A percentile compares a stretch with the other conserved stretches of the same genome.
Conservation (phyloP, 495 filamentous ascomycete genomes). For the Tuber brumale region DNA sequence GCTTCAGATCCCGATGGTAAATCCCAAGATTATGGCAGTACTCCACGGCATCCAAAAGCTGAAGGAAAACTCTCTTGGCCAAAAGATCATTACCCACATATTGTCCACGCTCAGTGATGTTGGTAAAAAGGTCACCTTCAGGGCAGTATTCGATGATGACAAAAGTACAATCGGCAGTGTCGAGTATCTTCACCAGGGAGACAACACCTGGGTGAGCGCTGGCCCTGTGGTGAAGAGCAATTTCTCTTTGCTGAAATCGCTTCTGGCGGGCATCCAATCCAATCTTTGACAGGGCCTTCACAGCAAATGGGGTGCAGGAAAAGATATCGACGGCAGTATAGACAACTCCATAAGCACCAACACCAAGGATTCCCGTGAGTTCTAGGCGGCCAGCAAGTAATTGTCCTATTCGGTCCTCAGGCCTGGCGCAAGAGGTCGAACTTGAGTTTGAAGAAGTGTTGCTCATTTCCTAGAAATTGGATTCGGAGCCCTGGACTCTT, state of each 20-base stretch:
- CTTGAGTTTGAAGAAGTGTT: slow-evolving; percentile 40
- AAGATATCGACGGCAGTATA: slow-evolving; percentile 87
- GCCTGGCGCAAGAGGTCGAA: slow-evolving; percentile 42
- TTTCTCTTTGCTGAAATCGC: slow-evolving; percentile 87
- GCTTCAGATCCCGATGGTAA: slow-evolving; percentile 96
- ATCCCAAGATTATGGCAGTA: slow-evolving; percentile 90
- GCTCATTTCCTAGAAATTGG: slow-evolving; percentile 36
- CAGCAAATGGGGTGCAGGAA: slow-evolving; percentile 76
- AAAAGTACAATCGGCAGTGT: slow-evolving; percentile 85
- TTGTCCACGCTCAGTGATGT: slow-evolving; percentile 88
- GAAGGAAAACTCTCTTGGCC: slow-evolving; percentile 82
- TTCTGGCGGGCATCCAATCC: slow-evolving; percentile 81
- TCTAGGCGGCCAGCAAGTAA: slow-evolving; percentile 75
- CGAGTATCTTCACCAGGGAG: slow-evolving; percentile 88
- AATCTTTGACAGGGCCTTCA: slow-evolving; percentile 92
- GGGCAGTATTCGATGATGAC: slow-evolving; percentile 97
- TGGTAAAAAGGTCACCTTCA: slow-evolving; percentile 93
- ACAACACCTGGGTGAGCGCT: slow-evolving; percentile 89
- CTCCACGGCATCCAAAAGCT: slow-evolving; percentile 95
- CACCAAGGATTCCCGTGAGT: slow-evolving; percentile 77
- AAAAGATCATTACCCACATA: slow-evolving; percentile 89
- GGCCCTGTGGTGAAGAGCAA: slow-evolving; percentile 80
- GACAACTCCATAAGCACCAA: slow-evolving; percentile 94
- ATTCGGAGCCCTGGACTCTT: slow-evolving; percentile 5
- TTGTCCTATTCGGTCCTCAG: slow-evolving; percentile 81